phyloP scores from a whole-genome alignment of 352 stramenopile species.

The Globisporangium yorkense region DNA sequence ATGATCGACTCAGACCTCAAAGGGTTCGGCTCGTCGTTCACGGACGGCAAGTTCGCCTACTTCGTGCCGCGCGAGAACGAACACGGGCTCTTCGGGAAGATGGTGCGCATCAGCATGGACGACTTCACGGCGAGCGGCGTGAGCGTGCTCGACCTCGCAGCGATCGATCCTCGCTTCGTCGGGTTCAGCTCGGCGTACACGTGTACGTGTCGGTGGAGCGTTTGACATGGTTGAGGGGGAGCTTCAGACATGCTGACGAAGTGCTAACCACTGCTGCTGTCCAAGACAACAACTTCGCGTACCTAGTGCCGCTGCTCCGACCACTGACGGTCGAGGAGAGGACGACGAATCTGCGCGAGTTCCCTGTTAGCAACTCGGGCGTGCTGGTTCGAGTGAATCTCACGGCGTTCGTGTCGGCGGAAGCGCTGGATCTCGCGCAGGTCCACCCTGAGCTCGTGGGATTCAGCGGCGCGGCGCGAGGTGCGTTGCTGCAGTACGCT shows the following conservation, averaged over 20 bases:
- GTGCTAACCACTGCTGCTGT: background rate
- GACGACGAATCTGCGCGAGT: slow-evolving; percentile 64
- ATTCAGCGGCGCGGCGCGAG: slow-evolving; percentile 59
- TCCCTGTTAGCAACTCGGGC: slow-evolving; percentile 59
- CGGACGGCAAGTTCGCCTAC: slow-evolving; percentile 51
- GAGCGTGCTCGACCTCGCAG: slow-evolving; percentile 41
- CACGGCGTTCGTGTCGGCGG: slow-evolving; percentile 29
- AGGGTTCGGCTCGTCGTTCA: slow-evolving; percentile 58
- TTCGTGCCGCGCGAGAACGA: slow-evolving; percentile 61
- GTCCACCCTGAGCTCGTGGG: slow-evolving; percentile 43
- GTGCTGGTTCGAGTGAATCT: slow-evolving; percentile 56
- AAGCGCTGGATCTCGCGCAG: slow-evolving; percentile 46
- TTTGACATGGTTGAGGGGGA: background rate
- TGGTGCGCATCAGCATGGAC: slow-evolving; percentile 48
- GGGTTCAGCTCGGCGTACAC: slow-evolving; percentile 59
- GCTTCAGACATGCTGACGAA: background rate
- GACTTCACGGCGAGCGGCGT: slow-evolving; percentile 36
- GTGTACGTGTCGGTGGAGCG: slow-evolving; percentile 26
- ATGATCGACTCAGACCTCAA: slow-evolving; percentile 30
- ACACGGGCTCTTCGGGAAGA: slow-evolving; percentile 46
- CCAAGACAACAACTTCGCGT: slow-evolving; percentile 55
- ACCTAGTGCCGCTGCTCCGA: slow-evolving; percentile 47
- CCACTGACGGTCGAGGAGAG: slow-evolving; percentile 38
- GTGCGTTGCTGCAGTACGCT: slow-evolving; percentile 13
- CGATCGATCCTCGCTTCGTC: slow-evolving; percentile 46